A percentile compares a stretch with the other conserved stretches of the same genome.
Conservation (phyloP, 352 stramenopile species). For the Phytophthora agathidicida region DNA sequence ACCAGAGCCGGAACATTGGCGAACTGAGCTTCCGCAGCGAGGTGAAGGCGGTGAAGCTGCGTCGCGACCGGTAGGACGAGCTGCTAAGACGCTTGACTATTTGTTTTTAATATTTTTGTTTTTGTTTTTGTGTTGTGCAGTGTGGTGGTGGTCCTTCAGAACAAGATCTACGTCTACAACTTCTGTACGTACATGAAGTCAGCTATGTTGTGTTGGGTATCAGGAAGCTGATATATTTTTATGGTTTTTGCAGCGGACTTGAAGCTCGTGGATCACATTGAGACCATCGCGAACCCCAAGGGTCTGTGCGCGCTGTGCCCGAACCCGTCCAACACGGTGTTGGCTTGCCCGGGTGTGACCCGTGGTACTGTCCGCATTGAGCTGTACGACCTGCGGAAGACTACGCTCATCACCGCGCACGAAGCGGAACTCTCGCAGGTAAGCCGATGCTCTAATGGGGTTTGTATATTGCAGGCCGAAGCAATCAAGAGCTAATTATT, state of each 20-base stretch:
- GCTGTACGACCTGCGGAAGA: conserved; percentile 96
- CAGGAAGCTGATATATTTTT: conserved; percentile 11
- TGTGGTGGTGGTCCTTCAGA: conserved; percentile 96
- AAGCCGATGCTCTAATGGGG: no score
- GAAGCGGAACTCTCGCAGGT: conserved; percentile 93
- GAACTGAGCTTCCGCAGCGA: conserved; percentile 98
- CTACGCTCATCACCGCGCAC: conserved; percentile 95
- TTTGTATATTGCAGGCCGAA: neutral
- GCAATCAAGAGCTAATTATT: neutral
- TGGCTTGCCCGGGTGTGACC: conserved; percentile 95
- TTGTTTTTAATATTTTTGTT: neutral
- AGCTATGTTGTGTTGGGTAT: neutral
- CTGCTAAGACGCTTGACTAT: neutral
- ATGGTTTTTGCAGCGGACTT: conserved; percentile 84
- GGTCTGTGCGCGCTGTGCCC: conserved; percentile 95
- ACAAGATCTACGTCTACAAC: conserved; percentile 98
- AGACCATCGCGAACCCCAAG: conserved; percentile 98
- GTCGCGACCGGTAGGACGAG: conserved; percentile 87
- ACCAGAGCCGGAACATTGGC: conserved; percentile 97
- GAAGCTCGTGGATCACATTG: conserved; percentile 97
- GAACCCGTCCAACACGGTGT: conserved; percentile 93
- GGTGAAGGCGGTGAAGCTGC: conserved; percentile 96
- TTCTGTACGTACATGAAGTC: conserved; percentile 81
- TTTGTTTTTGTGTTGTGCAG: conserved; percentile 38
- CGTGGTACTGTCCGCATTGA: conserved; percentile 95